Base-by-base conservation (phyloP, 257 asterid species). In the Lavandula angustifolia region DNA sequence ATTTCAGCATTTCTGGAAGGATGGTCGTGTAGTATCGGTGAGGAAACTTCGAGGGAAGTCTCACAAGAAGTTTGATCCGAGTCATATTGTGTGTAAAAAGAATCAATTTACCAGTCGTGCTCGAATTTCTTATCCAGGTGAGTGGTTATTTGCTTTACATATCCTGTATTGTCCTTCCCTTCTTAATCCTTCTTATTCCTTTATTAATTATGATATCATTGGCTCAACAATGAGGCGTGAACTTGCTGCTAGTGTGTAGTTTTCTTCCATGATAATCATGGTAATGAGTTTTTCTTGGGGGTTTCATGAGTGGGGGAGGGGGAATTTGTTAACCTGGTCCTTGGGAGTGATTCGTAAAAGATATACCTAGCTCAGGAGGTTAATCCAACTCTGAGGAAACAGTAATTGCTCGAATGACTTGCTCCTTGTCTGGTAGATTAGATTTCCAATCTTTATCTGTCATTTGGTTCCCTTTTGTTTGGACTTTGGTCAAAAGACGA, bases 1-100 rank as follows among this genome's bases (percentile, higher is more conserved):
- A 56, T 82, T 80, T 72, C 95, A 70, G 75, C 96, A 87, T 80
- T 78, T 87, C 73, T 90, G 97, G 95, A 87, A 81, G 85, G 83
- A 83, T 72, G 96, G 89, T 9, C 87, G 81, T 11, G 68, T 76
- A 55, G 78, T 82, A 78, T 88, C 89, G 18, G 33, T 69, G 41
- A 79, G 85, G 80, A 86, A 78, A 60, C 79, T 83, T 71, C 87
- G 81, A 22, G 74, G 78, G 6, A 90, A 81, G 85, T 78, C 91
- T 76, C 95, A 91, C 72, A 87, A 85, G 80, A 89, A 81, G 75
- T 71, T 80, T 64, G 99, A 90, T 68, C 65, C 49, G 17, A 79
- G 89, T 77, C 95, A 80, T 13, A 29, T 72, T 22, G 82, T 73
- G 50, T 75, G 65, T 58, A 87, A 79, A 60, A 90, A 78, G 80